Evolutionary conservation across 768 basidiomycete species (phyloP).

Genomic region (Lentinula lateritia): DNA sequence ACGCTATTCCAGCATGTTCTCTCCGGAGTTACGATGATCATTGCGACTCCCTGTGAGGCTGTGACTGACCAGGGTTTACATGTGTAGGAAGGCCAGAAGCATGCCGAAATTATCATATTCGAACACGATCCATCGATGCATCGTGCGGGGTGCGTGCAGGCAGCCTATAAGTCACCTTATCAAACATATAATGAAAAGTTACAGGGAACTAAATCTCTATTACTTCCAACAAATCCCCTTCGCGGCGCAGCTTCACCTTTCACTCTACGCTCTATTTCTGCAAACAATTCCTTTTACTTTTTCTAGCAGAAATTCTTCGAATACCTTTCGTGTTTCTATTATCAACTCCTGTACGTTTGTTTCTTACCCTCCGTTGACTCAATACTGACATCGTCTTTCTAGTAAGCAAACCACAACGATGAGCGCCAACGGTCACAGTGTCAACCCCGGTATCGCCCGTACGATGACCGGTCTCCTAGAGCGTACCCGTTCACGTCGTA

Average conservation of each 20-base stretch:
- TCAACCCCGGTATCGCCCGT: constrained; percentile 2
- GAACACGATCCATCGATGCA: background rate
- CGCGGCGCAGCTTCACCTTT: background rate
- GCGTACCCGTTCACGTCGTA: constrained; percentile 6
- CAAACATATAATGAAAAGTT: background rate
- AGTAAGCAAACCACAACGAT: background rate
- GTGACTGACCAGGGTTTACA: background rate
- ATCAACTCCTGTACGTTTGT: background rate
- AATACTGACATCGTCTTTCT: background rate
- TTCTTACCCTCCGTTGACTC: background rate
- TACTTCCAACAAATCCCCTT: background rate
- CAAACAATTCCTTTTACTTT: background rate
- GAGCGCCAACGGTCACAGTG: background rate
- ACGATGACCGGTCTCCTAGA: constrained; percentile 5
- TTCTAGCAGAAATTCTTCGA: background rate
- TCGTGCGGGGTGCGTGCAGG: background rate
- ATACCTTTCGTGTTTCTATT: background rate
- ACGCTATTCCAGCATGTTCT: background rate
- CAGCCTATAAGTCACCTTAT: background rate
- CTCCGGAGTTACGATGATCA: background rate
- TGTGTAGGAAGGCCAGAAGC: background rate
- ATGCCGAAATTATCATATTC: background rate
- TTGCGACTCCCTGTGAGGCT: background rate
- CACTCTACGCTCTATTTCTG: background rate
- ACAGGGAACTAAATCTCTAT: background rate